These are phyloP conservation scores for Scutellaria minor DNA, from an alignment of 257 asterid species.

Conservation along the genomic window DNA sequence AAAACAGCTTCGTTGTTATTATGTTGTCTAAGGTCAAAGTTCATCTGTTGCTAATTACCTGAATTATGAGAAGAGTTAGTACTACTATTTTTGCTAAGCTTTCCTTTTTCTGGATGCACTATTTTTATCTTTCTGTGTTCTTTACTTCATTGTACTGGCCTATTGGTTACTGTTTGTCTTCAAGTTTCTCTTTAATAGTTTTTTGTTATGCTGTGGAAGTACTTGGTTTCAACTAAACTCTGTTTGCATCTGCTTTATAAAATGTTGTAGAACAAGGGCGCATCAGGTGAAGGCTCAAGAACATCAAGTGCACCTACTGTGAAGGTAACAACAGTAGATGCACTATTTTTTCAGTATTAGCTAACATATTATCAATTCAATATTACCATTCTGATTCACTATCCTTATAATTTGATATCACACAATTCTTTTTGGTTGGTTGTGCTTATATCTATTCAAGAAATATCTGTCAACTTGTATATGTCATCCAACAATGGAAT, in stretches of 20 bases:
- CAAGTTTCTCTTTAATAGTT: too few species aligned
- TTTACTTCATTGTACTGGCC: neutral
- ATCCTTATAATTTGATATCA: neutral
- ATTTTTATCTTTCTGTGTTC: neutral
- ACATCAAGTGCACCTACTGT: constrained; percentile 50
- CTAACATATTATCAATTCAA: too few species aligned
- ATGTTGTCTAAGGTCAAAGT: constrained; percentile 63
- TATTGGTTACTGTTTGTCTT: neutral
- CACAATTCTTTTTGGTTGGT: neutral
- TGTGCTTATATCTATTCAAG: neutral
- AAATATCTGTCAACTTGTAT: neutral
- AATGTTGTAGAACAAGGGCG: constrained; percentile 51
- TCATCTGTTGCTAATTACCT: constrained; percentile 15
- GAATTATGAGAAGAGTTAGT: constrained; percentile 1
- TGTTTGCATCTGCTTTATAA: neutral
- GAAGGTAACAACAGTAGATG: constrained; percentile 45
- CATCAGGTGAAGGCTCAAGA: constrained; percentile 65
- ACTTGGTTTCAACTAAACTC: neutral
- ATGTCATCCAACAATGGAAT: neutral
- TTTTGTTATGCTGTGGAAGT: too few species aligned
- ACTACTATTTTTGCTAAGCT: neutral
- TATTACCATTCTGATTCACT: neutral
- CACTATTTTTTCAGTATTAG: neutral
- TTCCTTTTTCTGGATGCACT: neutral
- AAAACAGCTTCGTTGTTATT: constrained; percentile 63